Evolutionary conservation across 805 yeast genomes (phyloP).

Genomic region (Cyberlindnera galapagoensis): DNA sequence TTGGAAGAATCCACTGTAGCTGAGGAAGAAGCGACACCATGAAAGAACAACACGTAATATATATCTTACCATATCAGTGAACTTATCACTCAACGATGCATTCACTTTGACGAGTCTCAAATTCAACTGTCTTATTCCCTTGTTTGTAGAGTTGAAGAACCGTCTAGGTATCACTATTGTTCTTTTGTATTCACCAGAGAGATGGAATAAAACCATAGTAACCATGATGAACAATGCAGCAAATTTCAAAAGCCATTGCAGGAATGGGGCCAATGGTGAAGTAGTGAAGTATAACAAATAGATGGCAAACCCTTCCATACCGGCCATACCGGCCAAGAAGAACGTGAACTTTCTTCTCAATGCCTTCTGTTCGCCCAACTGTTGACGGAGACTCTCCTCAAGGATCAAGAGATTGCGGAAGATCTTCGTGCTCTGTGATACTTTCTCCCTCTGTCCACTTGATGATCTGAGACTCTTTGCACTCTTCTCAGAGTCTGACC

Average conservation of each 20-base stretch:
- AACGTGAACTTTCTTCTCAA: constrained; percentile 43
- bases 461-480: constrained; percentile 19
- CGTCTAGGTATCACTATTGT: constrained; percentile 78
- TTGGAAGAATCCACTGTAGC: constrained; percentile 13
- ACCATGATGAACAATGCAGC: constrained; percentile 54
- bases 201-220: constrained; percentile 68
- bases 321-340: constrained; percentile 34
- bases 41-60: constrained; percentile 23
- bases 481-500: constrained; percentile 23
- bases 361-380: constrained; percentile 63
- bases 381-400: constrained; percentile 81
- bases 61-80: constrained; percentile 29
- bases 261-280: constrained; percentile 33
- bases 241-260: constrained; percentile 38
- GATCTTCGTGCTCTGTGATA: constrained; percentile 58
- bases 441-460: constrained; percentile 17
- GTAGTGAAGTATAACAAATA: constrained; percentile 34
- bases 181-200: constrained; percentile 85
- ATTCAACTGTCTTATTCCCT: constrained; percentile 81
- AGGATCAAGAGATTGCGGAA: constrained; percentile 75
- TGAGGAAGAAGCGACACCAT: constrained; percentile 1
- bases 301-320: constrained; percentile 32
- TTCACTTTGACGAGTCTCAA: constrained; percentile 64
- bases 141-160: constrained; percentile 77
- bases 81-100: constrained; percentile 30